Evolutionary conservation across 75 land plant genomes (phyloP).

Genomic region (Picea glauca): DNA sequence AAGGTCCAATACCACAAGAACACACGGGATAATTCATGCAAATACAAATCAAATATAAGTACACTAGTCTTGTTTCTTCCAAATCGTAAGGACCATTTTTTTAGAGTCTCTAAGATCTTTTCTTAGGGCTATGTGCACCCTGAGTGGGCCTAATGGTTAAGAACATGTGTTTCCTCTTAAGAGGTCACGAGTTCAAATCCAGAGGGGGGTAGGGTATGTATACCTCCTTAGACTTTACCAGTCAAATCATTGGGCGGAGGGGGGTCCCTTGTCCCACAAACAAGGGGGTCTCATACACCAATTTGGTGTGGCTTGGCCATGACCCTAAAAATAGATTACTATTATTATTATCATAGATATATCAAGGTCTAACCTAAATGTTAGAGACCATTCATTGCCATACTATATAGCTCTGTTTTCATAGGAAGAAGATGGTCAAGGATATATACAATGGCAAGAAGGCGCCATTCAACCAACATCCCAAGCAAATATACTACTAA

Average conservation of each 20-base stretch:
- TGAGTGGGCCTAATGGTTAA: no score
- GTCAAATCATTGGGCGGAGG: no score
- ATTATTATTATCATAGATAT: background rate
- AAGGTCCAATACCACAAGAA: conserved; percentile 20
- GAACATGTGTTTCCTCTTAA: no score
- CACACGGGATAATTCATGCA: conserved; percentile 35
- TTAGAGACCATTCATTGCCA: background rate
- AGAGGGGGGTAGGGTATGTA: no score
- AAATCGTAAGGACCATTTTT: background rate
- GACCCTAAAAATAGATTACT: no score
- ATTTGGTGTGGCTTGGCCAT: no score
- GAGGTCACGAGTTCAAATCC: no score
- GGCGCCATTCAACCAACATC: conserved; percentile 23
- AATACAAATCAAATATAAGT: background rate
- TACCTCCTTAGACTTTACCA: no score
- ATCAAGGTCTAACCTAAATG: background rate
- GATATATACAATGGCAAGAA: conserved; percentile 25
- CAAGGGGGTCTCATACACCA: no score
- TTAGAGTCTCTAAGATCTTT: background rate
- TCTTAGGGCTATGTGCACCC: background rate
- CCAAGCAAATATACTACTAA: conserved; percentile 31
- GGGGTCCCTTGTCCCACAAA: no score
- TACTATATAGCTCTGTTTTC: background rate
- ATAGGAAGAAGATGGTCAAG: background rate
- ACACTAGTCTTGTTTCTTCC: background rate